These are phyloP conservation scores for Trichoderma citrinoviride DNA, from an alignment of 2,329 filamentous ascomycete species.

Conservation along the genomic window DNA sequence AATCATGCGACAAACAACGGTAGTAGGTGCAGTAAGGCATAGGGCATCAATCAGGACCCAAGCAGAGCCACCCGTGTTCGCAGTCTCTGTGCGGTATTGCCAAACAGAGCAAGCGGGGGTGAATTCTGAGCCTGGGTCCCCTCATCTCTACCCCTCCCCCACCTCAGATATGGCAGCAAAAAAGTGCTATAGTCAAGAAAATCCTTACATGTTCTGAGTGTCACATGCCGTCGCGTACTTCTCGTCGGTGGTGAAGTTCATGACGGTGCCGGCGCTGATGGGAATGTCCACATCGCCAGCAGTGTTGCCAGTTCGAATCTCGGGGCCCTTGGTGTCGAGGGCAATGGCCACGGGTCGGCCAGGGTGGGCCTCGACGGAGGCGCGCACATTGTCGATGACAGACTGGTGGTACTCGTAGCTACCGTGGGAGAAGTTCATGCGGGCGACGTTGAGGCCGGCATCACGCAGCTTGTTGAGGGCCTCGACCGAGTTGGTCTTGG, in stretches of 20 bases:
- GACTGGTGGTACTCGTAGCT: slow-evolving; percentile 95
- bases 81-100: neutral
- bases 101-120: neutral
- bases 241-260: slow-evolving; percentile 98
- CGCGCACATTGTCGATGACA: slow-evolving; percentile 92
- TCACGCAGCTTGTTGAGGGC: slow-evolving; percentile 92
- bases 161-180: neutral
- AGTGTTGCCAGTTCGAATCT: slow-evolving; percentile 62
- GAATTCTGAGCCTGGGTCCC: neutral
- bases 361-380: slow-evolving; percentile 72
- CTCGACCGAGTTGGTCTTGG: slow-evolving; percentile 97
- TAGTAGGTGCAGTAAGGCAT: neutral
- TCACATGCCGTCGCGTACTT: slow-evolving; percentile 81
- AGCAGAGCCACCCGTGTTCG: neutral
- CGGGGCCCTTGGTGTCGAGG: slow-evolving; percentile 68
- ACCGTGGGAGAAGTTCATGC: slow-evolving; percentile 95
- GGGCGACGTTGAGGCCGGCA: slow-evolving; percentile 93
- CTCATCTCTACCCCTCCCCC: neutral
- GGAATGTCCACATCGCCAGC: slow-evolving; percentile 88
- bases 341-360: slow-evolving; percentile 95
- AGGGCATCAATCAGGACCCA: slow-evolving; percentile 9
- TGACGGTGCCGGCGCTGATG: slow-evolving; percentile 75
- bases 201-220: slow-evolving; percentile 84
- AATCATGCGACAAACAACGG: neutral
- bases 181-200: neutral